phyloP scores from a whole-genome alignment of 2,329 filamentous ascomycete species.

The Cadophora sp. region DNA sequence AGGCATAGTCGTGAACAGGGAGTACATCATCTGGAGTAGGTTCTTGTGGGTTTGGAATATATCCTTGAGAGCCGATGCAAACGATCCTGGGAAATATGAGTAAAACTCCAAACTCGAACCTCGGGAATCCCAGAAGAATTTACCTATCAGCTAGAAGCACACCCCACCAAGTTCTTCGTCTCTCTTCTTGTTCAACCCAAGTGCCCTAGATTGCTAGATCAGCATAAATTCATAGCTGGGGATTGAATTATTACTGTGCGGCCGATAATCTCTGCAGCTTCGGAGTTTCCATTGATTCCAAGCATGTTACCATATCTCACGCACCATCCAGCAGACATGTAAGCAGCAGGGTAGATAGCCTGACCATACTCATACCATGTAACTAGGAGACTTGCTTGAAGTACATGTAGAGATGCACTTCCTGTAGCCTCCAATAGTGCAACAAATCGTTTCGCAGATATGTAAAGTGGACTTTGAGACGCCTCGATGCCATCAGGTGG shows the following conservation, averaged over 20 bases:
- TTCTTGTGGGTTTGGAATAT: slow-evolving; percentile 43
- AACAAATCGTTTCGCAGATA: slow-evolving; percentile 52
- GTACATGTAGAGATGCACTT: slow-evolving; percentile 50
- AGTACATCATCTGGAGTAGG: slow-evolving; percentile 37
- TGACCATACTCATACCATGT: slow-evolving; percentile 57
- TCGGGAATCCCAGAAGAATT: slow-evolving; percentile 6
- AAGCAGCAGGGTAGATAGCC: slow-evolving; percentile 57
- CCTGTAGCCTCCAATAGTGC: slow-evolving; percentile 51
- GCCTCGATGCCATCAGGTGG: slow-evolving; percentile 47
- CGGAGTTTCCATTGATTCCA: slow-evolving; percentile 49
- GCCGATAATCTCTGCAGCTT: slow-evolving; percentile 48
- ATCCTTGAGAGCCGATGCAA: slow-evolving; percentile 41
- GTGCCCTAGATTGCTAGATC: slow-evolving; percentile 44
- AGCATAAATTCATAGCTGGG: neutral
- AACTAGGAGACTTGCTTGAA: slow-evolving; percentile 55
- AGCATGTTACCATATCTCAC: slow-evolving; percentile 54
- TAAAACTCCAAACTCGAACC: neutral
- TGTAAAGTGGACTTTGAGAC: slow-evolving; percentile 50
- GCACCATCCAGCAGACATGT: slow-evolving; percentile 55
- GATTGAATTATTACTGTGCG: slow-evolving; percentile 42
- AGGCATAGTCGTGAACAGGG: slow-evolving; percentile 47
- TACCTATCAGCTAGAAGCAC: slow-evolving; percentile 55
- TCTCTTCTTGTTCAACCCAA: slow-evolving; percentile 56
- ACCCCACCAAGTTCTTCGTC: slow-evolving; percentile 56
- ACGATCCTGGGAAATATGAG: slow-evolving; percentile 40